Conservation (phyloP, 257 asterid species). For the Solanum lycopersicoides region DNA sequence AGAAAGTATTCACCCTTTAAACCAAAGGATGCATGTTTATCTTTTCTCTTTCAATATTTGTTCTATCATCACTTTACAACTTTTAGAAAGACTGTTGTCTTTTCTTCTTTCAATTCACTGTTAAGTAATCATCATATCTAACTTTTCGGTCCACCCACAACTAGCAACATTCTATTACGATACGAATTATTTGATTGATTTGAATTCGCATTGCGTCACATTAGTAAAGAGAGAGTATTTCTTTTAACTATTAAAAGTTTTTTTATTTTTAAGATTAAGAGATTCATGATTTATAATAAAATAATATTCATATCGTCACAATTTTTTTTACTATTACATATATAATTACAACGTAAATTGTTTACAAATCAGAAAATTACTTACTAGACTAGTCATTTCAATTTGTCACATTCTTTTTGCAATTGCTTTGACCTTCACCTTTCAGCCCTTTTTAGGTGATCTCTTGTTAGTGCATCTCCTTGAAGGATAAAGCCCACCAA, state of each 20-base stretch:
- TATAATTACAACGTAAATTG: not conserved
- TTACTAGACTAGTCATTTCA: slow-evolving; percentile 5
- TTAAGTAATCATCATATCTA: not conserved
- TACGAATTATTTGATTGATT: not conserved
- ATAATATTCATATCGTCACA: not conserved
- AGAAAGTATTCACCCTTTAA: not conserved
- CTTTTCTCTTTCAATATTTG: slow-evolving; percentile 1
- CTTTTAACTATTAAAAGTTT: not conserved
- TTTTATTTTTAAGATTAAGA: rapidly evolving
- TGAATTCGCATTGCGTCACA: rapidly evolving
- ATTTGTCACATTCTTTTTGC: slow-evolving; percentile 10
- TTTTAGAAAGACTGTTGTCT: slow-evolving; percentile 14
- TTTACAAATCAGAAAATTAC: not conserved
- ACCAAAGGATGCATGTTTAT: not conserved
- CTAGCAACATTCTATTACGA: not conserved
- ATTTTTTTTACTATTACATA: not conserved
- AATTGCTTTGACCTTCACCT: slow-evolving; percentile 54
- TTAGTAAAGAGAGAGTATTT: not conserved
- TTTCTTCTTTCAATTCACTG: not conserved
- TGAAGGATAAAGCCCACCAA: not conserved
- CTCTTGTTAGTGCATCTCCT: not conserved
- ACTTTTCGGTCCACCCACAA: slow-evolving; percentile 3
- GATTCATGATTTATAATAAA: not conserved
- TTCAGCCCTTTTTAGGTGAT: slow-evolving; percentile 77
- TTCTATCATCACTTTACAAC: slow-evolving; percentile 4